Evolutionary conservation across 192 early-diverging fungal species (phyloP), one percentile per base, ranked within the genome.

Genomic region (Dissophora globulifera): DNA sequence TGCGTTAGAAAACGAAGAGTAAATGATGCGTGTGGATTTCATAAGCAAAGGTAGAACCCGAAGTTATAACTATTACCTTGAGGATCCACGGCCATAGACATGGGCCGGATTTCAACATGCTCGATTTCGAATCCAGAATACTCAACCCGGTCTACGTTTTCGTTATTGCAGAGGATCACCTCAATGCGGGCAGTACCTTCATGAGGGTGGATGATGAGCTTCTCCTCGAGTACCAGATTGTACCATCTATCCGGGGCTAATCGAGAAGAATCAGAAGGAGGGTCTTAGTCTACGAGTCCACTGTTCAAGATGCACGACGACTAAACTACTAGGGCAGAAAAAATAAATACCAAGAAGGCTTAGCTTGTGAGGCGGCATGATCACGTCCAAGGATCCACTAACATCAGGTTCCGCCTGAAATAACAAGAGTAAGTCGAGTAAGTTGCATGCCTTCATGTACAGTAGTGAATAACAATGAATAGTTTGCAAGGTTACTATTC

Each of bases 71-170:
- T 33, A 31, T 58, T 60, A 75, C 70, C 26, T 54, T 47, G 62
- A 1, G 29, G 7, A 6, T 65, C 70, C 8, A 17, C n/a, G 12
- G 40, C 26, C 17, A 65, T 0, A 1, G 48, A 17, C 22, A 75
- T 58, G 3, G 72, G 72, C 27, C 58, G 48, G 52, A 76, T 62
- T 43, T 76, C 72, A 13, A 67, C 63, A 59, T 62, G 58, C n/a
- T 76, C 72, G 20, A 76, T 56, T 4, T 45, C 38, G 17, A 76
- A 50, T 43, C 72, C 72, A 45, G 30, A 35, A 19, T 60, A 67
- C 16, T 67, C 72, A 9, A 42, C 58, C 2, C 52, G 57, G 9
- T 40, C 45, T 3, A 29, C 23, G n/a, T 62, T 61, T 19, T 62
- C 72, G 25, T 76, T 76, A 31, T 62, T 76, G 38, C 35, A 22